Percentiles rank a stretch among this genome's conserved stretches.
Conservation (phyloP, 106 monocot genomes). For the Xerophyta viscosa region DNA sequence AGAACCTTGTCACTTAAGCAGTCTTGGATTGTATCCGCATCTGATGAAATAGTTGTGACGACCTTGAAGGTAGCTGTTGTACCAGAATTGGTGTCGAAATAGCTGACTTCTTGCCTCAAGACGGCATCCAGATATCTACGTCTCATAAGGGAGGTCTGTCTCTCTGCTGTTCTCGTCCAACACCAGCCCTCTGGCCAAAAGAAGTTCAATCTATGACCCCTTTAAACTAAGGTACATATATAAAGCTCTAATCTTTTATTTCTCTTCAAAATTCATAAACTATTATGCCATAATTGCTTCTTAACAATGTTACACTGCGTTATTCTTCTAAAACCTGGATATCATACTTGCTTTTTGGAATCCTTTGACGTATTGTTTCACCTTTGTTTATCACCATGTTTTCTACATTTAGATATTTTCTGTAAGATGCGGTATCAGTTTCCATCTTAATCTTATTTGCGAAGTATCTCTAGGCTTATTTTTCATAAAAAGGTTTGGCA, state of each 20-base stretch:
- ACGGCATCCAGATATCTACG: conserved; percentile 16
- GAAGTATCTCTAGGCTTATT: no score
- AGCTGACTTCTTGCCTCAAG: conserved; percentile 19
- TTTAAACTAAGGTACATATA: neutral
- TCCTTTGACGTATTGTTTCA: no score
- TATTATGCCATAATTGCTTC: neutral
- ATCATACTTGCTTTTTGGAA: no score
- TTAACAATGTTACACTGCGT: no score
- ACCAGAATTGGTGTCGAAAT: conserved; percentile 9
- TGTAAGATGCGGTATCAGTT: no score
- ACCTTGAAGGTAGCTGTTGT: conserved; percentile 14
- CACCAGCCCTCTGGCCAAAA: conserved; percentile 16
- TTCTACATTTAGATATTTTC: no score
- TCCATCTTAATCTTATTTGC: no score
- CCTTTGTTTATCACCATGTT: no score
- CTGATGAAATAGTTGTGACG: conserved; percentile 15
- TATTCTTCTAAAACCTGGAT: no score
- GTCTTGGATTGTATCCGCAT: conserved; percentile 15
- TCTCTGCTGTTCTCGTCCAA: conserved; percentile 23
- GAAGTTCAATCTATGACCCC: neutral
- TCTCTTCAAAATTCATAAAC: neutral
- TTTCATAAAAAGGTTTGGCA: no score
- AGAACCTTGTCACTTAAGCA: conserved; percentile 22
- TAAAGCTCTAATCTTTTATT: neutral
- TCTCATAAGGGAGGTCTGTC: conserved; percentile 16